Percentiles rank a stretch among this genome's conserved stretches.
phyloP scores from a whole-genome alignment of 331 rosid species.

The Quercus lobata region DNA sequence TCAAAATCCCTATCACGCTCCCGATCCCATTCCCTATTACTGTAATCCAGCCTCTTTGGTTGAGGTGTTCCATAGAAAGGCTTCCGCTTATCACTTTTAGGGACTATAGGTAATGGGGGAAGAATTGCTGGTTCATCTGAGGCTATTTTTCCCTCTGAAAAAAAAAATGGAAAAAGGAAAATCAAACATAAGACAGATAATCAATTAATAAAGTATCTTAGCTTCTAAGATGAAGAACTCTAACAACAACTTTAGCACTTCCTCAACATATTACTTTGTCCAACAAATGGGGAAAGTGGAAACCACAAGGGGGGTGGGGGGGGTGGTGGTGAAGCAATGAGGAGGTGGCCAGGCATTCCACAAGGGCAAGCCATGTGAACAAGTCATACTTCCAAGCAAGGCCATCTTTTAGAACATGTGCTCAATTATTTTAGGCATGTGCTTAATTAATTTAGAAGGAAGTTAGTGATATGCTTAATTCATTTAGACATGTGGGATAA shows the following conservation, averaged over 20 bases:
- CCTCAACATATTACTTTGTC: no score
- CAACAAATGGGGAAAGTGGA: no score
- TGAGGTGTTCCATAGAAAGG: conserved; percentile 59
- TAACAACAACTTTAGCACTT: not conserved
- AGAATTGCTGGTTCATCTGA: conserved; percentile 86
- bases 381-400: no score
- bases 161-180: conserved; percentile 11
- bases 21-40: conserved; percentile 95
- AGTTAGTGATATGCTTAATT: no score
- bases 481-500: no score
- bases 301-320: accelerated
- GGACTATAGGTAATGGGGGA: conserved; percentile 83
- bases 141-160: conserved; percentile 84
- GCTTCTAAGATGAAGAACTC: not conserved
- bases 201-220: not conserved
- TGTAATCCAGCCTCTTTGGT: conserved; percentile 70
- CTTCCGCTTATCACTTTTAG: conserved; percentile 73
- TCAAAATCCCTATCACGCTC: conserved; percentile 96
- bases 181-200: conserved; percentile 9
- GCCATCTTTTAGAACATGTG: no score
- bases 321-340: no score
- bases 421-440: no score
- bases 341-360: no score
- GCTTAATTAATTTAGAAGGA: no score
- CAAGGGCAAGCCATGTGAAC: no score